A percentile compares a stretch with the other conserved stretches of the same genome.
phyloP scores from a whole-genome alignment of 2,329 filamentous ascomycete genomes.

The Aquanectria penicillioides region DNA sequence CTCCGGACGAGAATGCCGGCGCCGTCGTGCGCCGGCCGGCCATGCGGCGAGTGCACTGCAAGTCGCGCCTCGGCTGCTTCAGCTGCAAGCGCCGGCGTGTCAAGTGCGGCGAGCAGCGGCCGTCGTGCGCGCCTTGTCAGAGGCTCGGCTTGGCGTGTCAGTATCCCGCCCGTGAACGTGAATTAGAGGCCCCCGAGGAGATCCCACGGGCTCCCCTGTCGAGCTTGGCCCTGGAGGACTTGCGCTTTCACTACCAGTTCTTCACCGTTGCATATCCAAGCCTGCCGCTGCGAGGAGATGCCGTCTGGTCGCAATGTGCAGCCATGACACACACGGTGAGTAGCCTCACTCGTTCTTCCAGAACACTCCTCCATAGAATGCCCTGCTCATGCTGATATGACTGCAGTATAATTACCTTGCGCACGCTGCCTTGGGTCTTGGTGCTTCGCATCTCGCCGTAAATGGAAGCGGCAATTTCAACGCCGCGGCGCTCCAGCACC shows the following conservation, averaged over 20 bases:
- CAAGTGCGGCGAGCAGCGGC: slow-evolving; percentile 45
- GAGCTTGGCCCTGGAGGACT: slow-evolving; percentile 53
- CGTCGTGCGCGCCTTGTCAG: slow-evolving; percentile 44
- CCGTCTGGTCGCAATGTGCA: slow-evolving; percentile 48
- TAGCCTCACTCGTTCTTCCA: background rate
- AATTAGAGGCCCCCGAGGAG: background rate
- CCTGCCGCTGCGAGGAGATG: slow-evolving; percentile 45
- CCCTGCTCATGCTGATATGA: background rate
- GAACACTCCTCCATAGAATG: background rate
- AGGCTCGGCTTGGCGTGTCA: slow-evolving; percentile 47
- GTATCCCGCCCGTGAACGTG: slow-evolving; percentile 40
- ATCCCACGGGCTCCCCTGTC: slow-evolving; percentile 24
- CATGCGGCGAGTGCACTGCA: slow-evolving; percentile 35
- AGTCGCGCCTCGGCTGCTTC: slow-evolving; percentile 46
- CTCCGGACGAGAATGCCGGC: background rate
- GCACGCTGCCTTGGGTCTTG: slow-evolving; percentile 50
- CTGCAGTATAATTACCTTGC: slow-evolving; percentile 49
- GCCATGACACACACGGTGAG: slow-evolving; percentile 48
- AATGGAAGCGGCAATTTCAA: slow-evolving; percentile 40
- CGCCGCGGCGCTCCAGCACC: slow-evolving; percentile 46
- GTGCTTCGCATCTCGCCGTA: slow-evolving; percentile 49
- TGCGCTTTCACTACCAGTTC: slow-evolving; percentile 63
- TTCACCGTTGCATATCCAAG: slow-evolving; percentile 53
- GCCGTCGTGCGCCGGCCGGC: background rate
- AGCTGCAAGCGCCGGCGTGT: slow-evolving; percentile 46